phyloP scores from a whole-genome alignment of 2,329 filamentous ascomycete species.

The Camillea tinctor region DNA sequence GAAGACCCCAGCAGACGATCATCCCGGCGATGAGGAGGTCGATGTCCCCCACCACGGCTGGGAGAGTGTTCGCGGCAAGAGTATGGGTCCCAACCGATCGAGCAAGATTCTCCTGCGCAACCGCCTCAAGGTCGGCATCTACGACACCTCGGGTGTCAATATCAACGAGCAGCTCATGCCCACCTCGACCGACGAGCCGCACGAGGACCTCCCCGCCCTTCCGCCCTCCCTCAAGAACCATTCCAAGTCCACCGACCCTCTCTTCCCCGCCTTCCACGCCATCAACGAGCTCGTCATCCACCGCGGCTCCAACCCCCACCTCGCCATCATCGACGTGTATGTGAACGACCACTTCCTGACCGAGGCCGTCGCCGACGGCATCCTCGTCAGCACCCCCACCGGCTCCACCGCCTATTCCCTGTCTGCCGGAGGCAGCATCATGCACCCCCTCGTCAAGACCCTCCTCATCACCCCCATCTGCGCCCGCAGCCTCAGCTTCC shows the following conservation, averaged over 20 bases:
- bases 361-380: slow-evolving; percentile 91
- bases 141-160: slow-evolving; percentile 63
- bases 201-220: slow-evolving; percentile 34
- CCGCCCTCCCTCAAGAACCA: slow-evolving; percentile 7
- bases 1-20: slow-evolving; percentile 33
- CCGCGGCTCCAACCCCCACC: slow-evolving; percentile 82
- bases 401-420: slow-evolving; percentile 94
- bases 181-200: slow-evolving; percentile 44
- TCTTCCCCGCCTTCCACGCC: slow-evolving; percentile 57
- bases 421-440: slow-evolving; percentile 88
- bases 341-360: slow-evolving; percentile 88
- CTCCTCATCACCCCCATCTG: slow-evolving; percentile 93
- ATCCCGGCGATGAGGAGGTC: slow-evolving; percentile 28
- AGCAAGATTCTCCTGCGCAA: slow-evolving; percentile 85
- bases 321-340: slow-evolving; percentile 88
- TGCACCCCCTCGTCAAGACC: slow-evolving; percentile 87
- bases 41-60: slow-evolving; percentile 48
- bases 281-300: slow-evolving; percentile 97
- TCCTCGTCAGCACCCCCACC: slow-evolving; percentile 90
- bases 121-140: slow-evolving; percentile 82
- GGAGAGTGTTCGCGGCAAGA: slow-evolving; percentile 75
- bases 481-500: slow-evolving; percentile 85
- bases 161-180: slow-evolving; percentile 54
- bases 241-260: slow-evolving; percentile 11
- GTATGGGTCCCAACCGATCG: slow-evolving; percentile 70